Base-by-base conservation (phyloP, 805 yeast species). In the Suhomyces canberraensis region DNA sequence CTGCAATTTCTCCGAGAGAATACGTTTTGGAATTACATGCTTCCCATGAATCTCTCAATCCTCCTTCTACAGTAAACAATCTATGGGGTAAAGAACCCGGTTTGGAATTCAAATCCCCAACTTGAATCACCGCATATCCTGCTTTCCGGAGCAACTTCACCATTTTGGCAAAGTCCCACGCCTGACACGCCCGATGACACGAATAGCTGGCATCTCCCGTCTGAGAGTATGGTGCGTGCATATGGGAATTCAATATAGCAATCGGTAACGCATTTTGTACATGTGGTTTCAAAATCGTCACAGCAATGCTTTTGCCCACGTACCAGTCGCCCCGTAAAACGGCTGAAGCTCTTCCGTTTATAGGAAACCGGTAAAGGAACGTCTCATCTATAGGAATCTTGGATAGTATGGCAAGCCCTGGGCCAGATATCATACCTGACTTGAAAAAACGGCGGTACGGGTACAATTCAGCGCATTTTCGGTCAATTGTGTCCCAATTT, bases 241-340 rank as follows among this genome's bases (percentile, higher is more conserved):
- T 83, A 58, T 93, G 98, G 13, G 95, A 81, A 54, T 90, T 91
- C 52, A 93, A 64, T 4, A 93, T 61, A 2, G 95, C 97, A 27
- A 93, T 64, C 4, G 82, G 83, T 4, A 69, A 55, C 2, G 73
- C 64, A 13, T 64, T 66, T 0, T 69, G 61, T 13, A 54, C 50
- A 3, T 75, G 61, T 4, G 85, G 81, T 38, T 66, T 66, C 28
- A 93, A 64, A 11, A 61, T 40, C 0, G 95, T 84, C 3, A 88
- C 78, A 1, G 95, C 84, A 14, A 88, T 76, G 7, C 91, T 75
- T 56, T 93, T 93, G 7, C 98, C 98, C 16, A 93, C 98, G 47
- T 77, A 87, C 96, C 97, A 93, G 58, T 93, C 98, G 25, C 98
- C 98, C 40, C 98, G 68, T 66, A 78, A 83, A 45, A 93, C 82